phyloP scores from a whole-genome alignment of 208 protist genomes.

The Strigomonas culicis region DNA sequence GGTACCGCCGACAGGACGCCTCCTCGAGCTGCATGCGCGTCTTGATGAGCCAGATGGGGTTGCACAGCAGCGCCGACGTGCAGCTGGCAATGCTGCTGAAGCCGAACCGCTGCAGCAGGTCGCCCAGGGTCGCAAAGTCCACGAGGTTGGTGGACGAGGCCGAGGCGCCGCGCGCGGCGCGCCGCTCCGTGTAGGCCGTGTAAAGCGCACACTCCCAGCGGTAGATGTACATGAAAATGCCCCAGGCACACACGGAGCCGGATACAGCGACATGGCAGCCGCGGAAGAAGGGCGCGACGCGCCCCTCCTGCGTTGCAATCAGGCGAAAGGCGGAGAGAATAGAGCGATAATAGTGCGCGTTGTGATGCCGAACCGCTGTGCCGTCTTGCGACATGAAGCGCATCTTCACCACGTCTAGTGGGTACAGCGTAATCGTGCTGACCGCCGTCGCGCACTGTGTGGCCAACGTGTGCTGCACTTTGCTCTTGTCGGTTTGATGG shows the following conservation, averaged over 20 bases:
- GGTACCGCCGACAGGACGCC: neutral
- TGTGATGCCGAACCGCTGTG: conserved; percentile 39
- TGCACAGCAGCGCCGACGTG: conserved; percentile 58
- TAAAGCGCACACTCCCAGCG: conserved; percentile 34
- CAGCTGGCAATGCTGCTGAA: conserved; percentile 63
- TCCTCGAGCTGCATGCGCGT: conserved; percentile 89
- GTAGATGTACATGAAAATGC: conserved; percentile 86
- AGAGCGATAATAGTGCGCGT: conserved; percentile 50
- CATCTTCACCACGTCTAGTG: conserved; percentile 77
- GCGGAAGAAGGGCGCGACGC: conserved; percentile 34
- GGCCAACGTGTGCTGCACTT: conserved; percentile 30
- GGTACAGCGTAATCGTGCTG: conserved; percentile 59
- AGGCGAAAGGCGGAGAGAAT: conserved; percentile 18
- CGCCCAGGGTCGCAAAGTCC: conserved; percentile 18
- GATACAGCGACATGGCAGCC: conserved; percentile 56
- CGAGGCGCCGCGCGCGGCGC: neutral
- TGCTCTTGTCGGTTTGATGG: conserved; percentile 1
- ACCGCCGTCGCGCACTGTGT: conserved; percentile 35
- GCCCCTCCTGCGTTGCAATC: conserved; percentile 48
- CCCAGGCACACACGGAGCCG: conserved; percentile 53
- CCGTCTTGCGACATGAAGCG: conserved; percentile 83
- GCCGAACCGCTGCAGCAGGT: conserved; percentile 45
- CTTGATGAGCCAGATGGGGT: conserved; percentile 89
- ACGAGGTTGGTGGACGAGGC: neutral
- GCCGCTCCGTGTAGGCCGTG: conserved; percentile 17